Conservation (phyloP, 306 rosid species). For the Begonia masoniana region DNA sequence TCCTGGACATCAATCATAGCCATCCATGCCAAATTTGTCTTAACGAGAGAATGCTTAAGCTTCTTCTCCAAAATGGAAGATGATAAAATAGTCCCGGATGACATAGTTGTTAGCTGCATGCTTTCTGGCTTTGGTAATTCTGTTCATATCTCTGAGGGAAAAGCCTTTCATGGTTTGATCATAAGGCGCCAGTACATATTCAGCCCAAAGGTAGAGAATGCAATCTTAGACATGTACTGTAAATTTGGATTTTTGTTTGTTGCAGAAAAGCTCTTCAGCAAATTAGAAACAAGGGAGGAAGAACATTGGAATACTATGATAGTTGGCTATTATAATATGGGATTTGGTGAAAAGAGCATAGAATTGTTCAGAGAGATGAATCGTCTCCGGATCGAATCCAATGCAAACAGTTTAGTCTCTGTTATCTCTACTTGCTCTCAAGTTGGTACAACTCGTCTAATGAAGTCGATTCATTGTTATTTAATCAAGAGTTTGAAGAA, state of each 20-base stretch:
- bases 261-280: conserved; percentile 44
- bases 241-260: conserved; percentile 41
- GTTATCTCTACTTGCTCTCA: conserved; percentile 46
- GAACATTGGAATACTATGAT: conserved; percentile 52
- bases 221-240: conserved; percentile 57
- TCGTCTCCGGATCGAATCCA: conserved; percentile 23
- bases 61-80: conserved; percentile 44
- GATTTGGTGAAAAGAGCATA: conserved; percentile 25
- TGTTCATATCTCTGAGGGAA: conserved; percentile 27
- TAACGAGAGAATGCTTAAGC: conserved; percentile 32
- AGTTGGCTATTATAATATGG: conserved; percentile 34
- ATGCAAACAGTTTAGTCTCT: conserved; percentile 31
- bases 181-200: conserved; percentile 21
- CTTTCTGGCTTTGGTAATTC: conserved; percentile 52
- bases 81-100: conserved; percentile 34
- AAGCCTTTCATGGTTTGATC: conserved; percentile 54
- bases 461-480: conserved; percentile 53
- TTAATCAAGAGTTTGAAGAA: conserved; percentile 31
- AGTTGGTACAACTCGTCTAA: conserved; percentile 27
- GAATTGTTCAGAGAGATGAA: conserved; percentile 49
- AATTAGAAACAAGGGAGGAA: conserved; percentile 10
- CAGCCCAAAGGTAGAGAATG: conserved; percentile 24
- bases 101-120: conserved; percentile 45
- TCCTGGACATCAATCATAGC: conserved; percentile 60
- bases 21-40: conserved; percentile 48